Evolutionary conservation across 1,284 basidiomycete genomes (phyloP).

Genomic region (Puccinia hordei): DNA sequence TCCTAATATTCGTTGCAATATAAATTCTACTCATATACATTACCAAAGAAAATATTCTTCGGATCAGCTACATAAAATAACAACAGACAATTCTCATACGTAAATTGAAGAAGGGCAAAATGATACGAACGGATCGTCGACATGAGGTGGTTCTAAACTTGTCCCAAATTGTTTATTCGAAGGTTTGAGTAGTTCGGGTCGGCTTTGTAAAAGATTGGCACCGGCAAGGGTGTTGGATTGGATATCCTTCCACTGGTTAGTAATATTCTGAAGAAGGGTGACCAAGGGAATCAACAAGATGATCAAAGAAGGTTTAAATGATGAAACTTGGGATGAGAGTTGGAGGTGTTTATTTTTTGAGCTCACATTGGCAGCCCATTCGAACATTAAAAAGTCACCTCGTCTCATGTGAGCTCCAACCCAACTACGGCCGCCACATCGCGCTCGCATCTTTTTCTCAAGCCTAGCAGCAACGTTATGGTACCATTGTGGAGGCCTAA

Average conservation of each 20-base stretch:
- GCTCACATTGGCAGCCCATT: slow-evolving; percentile 43
- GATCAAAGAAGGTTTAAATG: background rate
- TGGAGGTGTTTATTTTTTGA: background rate
- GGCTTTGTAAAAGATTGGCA: slow-evolving; percentile 28
- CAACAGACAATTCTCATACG: background rate
- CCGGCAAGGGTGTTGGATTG: background rate
- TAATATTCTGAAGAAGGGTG: slow-evolving; percentile 22
- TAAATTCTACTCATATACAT: slow-evolving; percentile 27
- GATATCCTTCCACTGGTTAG: slow-evolving; percentile 35
- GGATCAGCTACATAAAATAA: background rate
- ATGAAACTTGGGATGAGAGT: too few relatives aligned
- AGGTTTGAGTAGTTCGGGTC: slow-evolving; percentile 24
- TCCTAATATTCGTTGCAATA: slow-evolving; percentile 37
- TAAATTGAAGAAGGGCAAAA: background rate
- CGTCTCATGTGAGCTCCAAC: slow-evolving; percentile 43
- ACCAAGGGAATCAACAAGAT: background rate
- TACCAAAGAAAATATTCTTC: background rate
- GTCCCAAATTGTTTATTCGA: slow-evolving; percentile 33
- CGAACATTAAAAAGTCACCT: slow-evolving; percentile 32
- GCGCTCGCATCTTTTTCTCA: slow-evolving; percentile 44
- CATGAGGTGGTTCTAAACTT: slow-evolving; percentile 25
- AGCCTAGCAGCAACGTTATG: slow-evolving; percentile 34
- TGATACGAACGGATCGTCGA: slow-evolving; percentile 40
- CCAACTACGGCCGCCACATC: slow-evolving; percentile 45
- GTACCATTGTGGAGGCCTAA: slow-evolving; percentile 37